These are phyloP conservation scores for Fusarium newnesense DNA, from an alignment of 2,329 filamentous ascomycete genomes.

Conservation along the genomic window DNA sequence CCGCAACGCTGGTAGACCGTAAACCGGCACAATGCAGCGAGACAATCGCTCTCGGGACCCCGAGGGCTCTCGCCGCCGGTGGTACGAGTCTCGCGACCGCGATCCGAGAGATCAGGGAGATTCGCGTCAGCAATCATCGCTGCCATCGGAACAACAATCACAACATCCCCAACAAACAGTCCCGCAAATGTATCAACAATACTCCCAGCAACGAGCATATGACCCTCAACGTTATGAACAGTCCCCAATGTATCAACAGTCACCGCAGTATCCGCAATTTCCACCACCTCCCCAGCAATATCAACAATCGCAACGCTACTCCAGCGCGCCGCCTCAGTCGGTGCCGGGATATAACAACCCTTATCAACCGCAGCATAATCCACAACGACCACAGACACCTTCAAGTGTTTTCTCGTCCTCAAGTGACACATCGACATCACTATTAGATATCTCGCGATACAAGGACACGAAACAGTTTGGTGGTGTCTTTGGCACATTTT, in stretches of 20 bases:
- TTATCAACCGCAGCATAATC: constrained; percentile 29
- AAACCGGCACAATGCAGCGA: constrained; percentile 60
- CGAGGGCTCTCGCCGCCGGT: constrained; percentile 64
- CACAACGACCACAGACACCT: constrained; percentile 45
- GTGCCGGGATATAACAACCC: constrained; percentile 31
- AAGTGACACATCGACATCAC: constrained; percentile 67
- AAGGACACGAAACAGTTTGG: constrained; percentile 58
- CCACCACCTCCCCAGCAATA: constrained; percentile 27
- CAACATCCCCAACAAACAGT: constrained; percentile 28
- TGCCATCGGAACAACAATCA: constrained; percentile 29
- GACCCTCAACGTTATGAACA: constrained; percentile 35
- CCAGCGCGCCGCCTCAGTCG: constrained; percentile 32
- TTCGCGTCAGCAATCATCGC: constrained; percentile 35
- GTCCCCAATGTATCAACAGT: constrained; percentile 35
- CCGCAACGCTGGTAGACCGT: constrained; percentile 38
- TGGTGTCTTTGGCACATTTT: constrained; percentile 71
- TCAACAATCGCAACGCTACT: constrained; percentile 31
- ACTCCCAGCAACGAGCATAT: constrained; percentile 25
- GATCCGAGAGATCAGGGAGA: constrained; percentile 46
- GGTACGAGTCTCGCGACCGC: constrained; percentile 49
- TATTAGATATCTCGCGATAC: constrained; percentile 72
- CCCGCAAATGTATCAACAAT: constrained; percentile 31
- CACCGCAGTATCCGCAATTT: constrained; percentile 32
- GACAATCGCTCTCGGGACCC: constrained; percentile 66
- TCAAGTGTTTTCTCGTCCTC: constrained; percentile 54